These are phyloP conservation scores for Sarcocystis neurona DNA, from an alignment of 169 alveolate genomes.

Conservation along the genomic window DNA sequence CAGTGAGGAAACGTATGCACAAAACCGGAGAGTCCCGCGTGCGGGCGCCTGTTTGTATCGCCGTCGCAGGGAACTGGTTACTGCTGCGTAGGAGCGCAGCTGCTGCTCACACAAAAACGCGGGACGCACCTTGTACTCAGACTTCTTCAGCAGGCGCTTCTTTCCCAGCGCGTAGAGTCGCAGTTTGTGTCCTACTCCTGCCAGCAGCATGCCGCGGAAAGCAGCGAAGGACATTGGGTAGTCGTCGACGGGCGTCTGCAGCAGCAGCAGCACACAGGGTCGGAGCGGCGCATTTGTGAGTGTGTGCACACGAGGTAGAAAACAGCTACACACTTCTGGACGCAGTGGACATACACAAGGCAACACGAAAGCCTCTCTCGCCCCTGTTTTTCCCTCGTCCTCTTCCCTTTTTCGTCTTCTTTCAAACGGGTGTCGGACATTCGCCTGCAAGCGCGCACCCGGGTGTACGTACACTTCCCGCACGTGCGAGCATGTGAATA, in stretches of 20 bases:
- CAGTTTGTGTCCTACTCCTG: constrained; percentile 87
- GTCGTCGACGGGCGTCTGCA: constrained; percentile 90
- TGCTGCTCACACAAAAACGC: background rate
- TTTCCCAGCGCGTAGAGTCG: constrained; percentile 97
- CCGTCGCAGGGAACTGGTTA: no score
- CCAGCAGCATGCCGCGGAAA: constrained; percentile 91
- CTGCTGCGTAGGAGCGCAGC: background rate
- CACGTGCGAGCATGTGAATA: no score
- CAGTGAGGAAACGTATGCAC: background rate
- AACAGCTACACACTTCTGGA: background rate
- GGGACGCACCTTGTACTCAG: constrained; percentile 87
- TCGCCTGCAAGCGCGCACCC: no score
- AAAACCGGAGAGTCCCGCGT: background rate
- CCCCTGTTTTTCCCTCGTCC: no score
- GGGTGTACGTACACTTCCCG: no score
- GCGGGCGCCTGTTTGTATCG: constrained; percentile 15
- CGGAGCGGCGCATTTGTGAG: background rate
- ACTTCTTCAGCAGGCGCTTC: constrained; percentile 94
- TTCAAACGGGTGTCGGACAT: no score
- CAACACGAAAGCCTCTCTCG: no score
- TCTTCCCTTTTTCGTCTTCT: no score
- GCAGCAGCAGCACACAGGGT: constrained; percentile 44
- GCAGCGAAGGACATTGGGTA: constrained; percentile 91
- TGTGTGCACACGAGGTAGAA: background rate
- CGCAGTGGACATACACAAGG: background rate